phyloP scores from a whole-genome alignment of 2,329 filamentous ascomycete genomes.

The Tolypocladium capitatum region DNA sequence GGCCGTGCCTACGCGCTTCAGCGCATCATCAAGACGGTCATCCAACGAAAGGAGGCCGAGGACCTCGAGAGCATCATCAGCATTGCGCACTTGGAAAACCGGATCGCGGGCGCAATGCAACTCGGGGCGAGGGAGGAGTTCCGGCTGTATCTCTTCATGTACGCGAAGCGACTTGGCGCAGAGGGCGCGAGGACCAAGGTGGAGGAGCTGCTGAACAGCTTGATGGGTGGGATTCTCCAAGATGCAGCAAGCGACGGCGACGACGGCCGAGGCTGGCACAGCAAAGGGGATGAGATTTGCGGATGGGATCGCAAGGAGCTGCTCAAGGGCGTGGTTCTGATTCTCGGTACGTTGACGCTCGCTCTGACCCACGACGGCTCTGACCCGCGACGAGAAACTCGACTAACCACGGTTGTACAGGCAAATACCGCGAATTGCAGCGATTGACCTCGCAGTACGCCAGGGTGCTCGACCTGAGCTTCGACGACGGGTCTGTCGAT shows the following conservation, averaged over 20 bases:
- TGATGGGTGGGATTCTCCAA: conserved; percentile 59
- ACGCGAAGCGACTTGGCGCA: conserved; percentile 85
- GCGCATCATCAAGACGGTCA: conserved; percentile 74
- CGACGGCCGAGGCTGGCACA: conserved; percentile 47
- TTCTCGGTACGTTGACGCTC: conserved; percentile 56
- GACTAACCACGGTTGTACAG: conserved; percentile 31
- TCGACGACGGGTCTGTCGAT: conserved; percentile 30
- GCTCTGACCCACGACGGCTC: not conserved
- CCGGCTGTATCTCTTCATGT: conserved; percentile 91
- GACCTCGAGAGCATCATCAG: conserved; percentile 82
- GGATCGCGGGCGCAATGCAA: conserved; percentile 77
- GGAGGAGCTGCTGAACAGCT: conserved; percentile 73
- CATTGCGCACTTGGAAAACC: conserved; percentile 89
- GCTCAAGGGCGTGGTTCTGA: conserved; percentile 80
- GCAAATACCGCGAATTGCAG: conserved; percentile 91
- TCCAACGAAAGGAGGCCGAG: conserved; percentile 84
- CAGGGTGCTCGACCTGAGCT: conserved; percentile 55
- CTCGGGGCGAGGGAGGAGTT: conserved; percentile 86
- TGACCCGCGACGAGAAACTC: not conserved
- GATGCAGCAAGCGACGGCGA: conserved; percentile 36
- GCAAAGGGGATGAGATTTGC: conserved; percentile 60
- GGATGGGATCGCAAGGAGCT: conserved; percentile 85
- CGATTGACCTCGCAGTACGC: conserved; percentile 92
- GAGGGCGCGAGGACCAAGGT: conserved; percentile 82
- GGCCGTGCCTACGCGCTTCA: conserved; percentile 86